These are phyloP conservation scores for Chlorella variabilis DNA, from an alignment of 163 green algal genomes.

Conservation along the genomic window DNA sequence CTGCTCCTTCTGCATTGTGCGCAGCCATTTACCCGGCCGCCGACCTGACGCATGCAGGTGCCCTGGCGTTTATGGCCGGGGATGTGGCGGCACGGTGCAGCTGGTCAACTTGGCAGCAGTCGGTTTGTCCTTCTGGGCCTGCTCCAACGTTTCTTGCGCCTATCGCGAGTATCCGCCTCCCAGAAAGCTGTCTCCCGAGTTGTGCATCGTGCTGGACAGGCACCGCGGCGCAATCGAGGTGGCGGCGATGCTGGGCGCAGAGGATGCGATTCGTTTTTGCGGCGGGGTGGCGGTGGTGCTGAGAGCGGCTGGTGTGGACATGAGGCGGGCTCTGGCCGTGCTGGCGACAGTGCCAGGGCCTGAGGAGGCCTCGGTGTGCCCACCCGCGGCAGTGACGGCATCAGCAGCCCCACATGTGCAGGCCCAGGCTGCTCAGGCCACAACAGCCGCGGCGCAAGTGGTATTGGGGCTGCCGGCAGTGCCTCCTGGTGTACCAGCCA, in stretches of 20 bases:
- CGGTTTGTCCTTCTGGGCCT: conserved; percentile 14
- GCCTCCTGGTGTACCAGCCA: no score
- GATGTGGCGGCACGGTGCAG: conserved; percentile 46
- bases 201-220: conserved; percentile 8
- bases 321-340: conserved; percentile 45
- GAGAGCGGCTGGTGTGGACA: conserved; percentile 42
- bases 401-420: no score
- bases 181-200: conserved; percentile 1
- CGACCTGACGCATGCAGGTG: conserved; percentile 24
- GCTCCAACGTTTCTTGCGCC: not conserved
- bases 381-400: no score
- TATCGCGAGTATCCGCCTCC: conserved; percentile 29
- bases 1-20: not conserved
- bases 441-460: no score
- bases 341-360: no score
- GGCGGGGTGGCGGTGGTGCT: conserved; percentile 68
- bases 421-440: no score
- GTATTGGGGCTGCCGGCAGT: not conserved
- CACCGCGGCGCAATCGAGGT: conserved; percentile 45
- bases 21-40: no score
- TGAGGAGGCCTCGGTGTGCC: no score
- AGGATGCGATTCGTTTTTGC: conserved; percentile 61
- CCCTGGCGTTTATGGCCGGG: conserved; percentile 45
- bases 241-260: conserved; percentile 57
- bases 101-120: not conserved